A percentile compares a stretch with the other conserved stretches of the same genome.
phyloP scores from a whole-genome alignment of 1,284 basidiomycete genomes.

The Sanghuangporus baumii region DNA sequence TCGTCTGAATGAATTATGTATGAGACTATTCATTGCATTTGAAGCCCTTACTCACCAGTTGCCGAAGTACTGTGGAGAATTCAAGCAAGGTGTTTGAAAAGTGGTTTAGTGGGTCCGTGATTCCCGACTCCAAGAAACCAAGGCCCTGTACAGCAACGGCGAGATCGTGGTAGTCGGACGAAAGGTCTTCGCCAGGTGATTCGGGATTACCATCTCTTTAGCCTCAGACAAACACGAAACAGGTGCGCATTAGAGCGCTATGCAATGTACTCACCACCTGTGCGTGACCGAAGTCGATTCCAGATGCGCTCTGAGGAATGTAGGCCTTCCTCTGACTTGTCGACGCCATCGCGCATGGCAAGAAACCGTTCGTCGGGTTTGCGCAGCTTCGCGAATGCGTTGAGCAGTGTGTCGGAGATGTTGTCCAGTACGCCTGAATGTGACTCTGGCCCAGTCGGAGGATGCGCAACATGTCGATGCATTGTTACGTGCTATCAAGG shows the following conservation, averaged over 20 bases:
- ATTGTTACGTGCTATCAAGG: conserved; percentile 79
- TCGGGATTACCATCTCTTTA: conserved; percentile 75
- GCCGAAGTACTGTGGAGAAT: conserved; percentile 81
- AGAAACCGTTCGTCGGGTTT: conserved; percentile 97
- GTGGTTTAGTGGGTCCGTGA: conserved; percentile 93
- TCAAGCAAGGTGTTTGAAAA: conserved; percentile 94
- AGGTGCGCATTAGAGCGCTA: conserved; percentile 24
- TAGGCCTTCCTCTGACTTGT: conserved; percentile 93
- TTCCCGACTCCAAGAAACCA: conserved; percentile 95
- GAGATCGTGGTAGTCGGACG: conserved; percentile 94
- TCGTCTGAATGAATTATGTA: conserved; percentile 47
- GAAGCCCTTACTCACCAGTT: conserved; percentile 50
- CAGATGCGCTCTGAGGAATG: conserved; percentile 77
- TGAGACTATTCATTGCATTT: background rate
- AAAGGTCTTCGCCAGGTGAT: conserved; percentile 81
- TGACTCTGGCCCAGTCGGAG: conserved; percentile 71
- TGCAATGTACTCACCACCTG: conserved; percentile 70
- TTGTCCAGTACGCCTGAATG: conserved; percentile 86
- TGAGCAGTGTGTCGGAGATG: conserved; percentile 91
- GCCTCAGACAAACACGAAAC: conserved; percentile 53
- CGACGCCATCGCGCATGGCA: conserved; percentile 84
- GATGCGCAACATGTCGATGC: conserved; percentile 89
- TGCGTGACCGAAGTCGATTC: conserved; percentile 66
- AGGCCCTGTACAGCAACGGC: conserved; percentile 94
- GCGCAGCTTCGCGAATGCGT: conserved; percentile 90